Evolutionary conservation across 139 green algal genomes (phyloP), one percentile per base, ranked within the genome.

Genomic region (Chlorella sp.): DNA sequence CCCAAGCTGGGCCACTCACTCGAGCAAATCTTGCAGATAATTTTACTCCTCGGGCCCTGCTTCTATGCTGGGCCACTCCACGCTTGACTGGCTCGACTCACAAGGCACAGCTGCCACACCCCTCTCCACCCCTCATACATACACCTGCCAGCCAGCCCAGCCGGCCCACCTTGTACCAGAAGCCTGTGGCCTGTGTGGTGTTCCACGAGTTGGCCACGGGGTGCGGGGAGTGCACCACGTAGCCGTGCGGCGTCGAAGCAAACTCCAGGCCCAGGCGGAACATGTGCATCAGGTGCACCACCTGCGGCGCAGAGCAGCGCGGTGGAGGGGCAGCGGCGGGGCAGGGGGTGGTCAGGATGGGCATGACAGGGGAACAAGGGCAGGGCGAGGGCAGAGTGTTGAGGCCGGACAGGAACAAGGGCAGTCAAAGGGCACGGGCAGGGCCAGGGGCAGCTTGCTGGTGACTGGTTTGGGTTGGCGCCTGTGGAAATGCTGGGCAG

Each of bases 281-380:
- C 85, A 91, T 91, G 77, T 92, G 90, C 90, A 89, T 87, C 37
- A 89, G 77, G 61, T 92, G 90, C 1, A 91, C 90, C 30, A 91
- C 90, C 85, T 91, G 80, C 37, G 36, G 3, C 0, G 39, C 37
- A 28, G 83, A 24, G 9, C 22, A 19, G 16, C 24, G n/a, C 0
- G 48, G 4, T 2, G 77, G n/a, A 36, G 81, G 61, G 37, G 37
- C 1, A 36, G 5, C 18, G 32, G 53, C 18, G 48, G 61, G 57
- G 9, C 30, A 24, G 48, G 21, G n/a, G 73, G 73, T 40, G 73
- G 32, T 80, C n/a, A n/a, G 73, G 3, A 18, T 37, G 32, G 5
- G 68, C 19, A 76, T 11, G 19, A 24, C 68, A 76, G 68, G 21
- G 5, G 22, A 32, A 76, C 68, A 24, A 76, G 19, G 19, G 68